A percentile compares a stretch with the other conserved stretches of the same genome.
These are phyloP conservation scores for Pezicula radicicola DNA, from an alignment of 2,329 filamentous ascomycete genomes.

Conservation along the genomic window DNA sequence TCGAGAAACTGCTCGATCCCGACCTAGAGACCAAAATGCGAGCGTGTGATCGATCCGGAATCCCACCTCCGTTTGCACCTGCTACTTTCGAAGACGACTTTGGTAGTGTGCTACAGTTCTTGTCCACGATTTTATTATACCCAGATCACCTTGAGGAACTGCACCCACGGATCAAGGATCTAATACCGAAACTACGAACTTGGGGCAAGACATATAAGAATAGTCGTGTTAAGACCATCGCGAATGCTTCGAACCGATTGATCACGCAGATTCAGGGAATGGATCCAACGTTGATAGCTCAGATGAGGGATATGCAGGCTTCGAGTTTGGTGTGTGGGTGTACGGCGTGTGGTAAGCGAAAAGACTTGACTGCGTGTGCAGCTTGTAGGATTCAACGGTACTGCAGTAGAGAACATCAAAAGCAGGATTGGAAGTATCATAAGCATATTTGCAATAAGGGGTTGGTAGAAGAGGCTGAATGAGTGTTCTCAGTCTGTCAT, in stretches of 20 bases:
- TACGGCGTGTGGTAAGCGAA: constrained; percentile 8
- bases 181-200: constrained; percentile 13
- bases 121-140: constrained; percentile 21
- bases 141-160: constrained; percentile 6
- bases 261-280: constrained; percentile 16
- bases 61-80: constrained; percentile 4
- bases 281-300: constrained; percentile 7
- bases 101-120: constrained; percentile 20
- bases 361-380: constrained; percentile 18
- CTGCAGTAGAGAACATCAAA: constrained; percentile 25
- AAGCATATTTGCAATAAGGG: constrained; percentile 25
- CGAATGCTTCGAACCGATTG: constrained; percentile 15
- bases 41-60: constrained; percentile 11
- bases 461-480: constrained; percentile 2
- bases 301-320: constrained; percentile 14
- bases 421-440: constrained; percentile 27
- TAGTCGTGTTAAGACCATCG: constrained; percentile 14
- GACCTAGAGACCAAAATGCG: constrained; percentile 17
- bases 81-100: constrained; percentile 21
- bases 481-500: neutral
- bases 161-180: constrained; percentile 16
- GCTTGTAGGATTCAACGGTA: constrained; percentile 22
- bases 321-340: constrained; percentile 14
- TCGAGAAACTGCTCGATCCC: constrained; percentile 17
- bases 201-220: constrained; percentile 16